Base-by-base conservation (phyloP, 202 grass and related monocot species). In the Hordeum pubiflorum region DNA sequence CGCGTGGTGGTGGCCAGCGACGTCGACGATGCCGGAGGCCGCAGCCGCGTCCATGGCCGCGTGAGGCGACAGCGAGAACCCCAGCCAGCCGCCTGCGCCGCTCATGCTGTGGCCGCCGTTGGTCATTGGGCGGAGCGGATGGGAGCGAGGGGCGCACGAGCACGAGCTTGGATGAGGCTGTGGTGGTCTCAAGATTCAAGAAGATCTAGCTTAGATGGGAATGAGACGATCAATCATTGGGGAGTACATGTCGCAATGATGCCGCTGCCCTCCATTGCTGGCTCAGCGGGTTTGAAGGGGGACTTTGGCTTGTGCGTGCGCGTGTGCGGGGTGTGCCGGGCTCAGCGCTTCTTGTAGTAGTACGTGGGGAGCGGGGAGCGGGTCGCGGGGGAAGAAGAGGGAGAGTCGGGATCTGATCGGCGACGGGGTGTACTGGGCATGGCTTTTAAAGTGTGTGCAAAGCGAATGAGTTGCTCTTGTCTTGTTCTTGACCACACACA, bases 141-240 rank as follows among this genome's bases (percentile, higher is more conserved):
- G 67, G 44, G 69, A 56, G 55, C 79, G 58, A 37, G 57, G 20
- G 20, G 55, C 46, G 73, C 23, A 29, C 63, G 70, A 32, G 31
- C 2, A 32, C 31, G 31, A 32, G 31, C 31, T 32, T 32, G 83
- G 79, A 52, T 52, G 73, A 88, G 41, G 69, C 23, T 62, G 65
- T 46, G 77, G 75, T 72, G 78, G 70, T 81, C 50, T 82, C 80
- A 74, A 81, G 71, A 78, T 63, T 76, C 81, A 74, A 72, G 78
- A 83, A 84, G 82, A 24, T 68, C 39, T 71, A 40, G 79, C 68
- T 71, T 54, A 40, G 79, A 82, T 43, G 78, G 72, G 62, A 76
- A 64, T 85, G 83, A 88, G 86, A 65, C 52, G 44, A 78, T 92
- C 91, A 96, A 99, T 99, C 89, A 99, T 99, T 99, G 92, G 92